Evolutionary conservation across 306 rosid genomes (phyloP), one percentile per base, ranked within the genome.

Genomic region (Lagenaria siceraria): DNA sequence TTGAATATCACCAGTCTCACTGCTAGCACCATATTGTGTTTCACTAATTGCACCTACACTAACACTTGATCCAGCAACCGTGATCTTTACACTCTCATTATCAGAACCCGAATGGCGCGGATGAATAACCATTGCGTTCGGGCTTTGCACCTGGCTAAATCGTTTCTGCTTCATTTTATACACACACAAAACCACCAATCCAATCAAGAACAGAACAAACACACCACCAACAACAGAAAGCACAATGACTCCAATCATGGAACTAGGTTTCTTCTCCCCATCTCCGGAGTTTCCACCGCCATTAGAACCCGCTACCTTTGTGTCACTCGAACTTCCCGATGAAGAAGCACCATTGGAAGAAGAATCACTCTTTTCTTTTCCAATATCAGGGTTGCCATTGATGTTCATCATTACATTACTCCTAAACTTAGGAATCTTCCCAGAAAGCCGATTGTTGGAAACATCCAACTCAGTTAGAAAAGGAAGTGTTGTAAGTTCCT

Each of bases 1-100:
- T 74, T 93, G 98, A 71, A 93, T 87, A 70, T 89, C 96, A n/a
- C 89, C 89, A 38, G 84, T 48, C 80, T 93, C 95, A 74, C 87
- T 83, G 54, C 88, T 29, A 0, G 88, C 87, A 10, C 83, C 22
- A 1, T 94, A 81, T 11, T 83, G 93, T 2, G 87, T 74, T 77
- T 91, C 98, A 75, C 93, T 89, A 49, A 80, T 76, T 4, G 88
- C 87, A 38, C 97, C 98, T 63, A 88, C 93, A 77, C 93, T 88
- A 46, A 91, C 97, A 87, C 96, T 89, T 2, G 97, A 91, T 40
- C 97, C 97, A 8, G 96, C 98, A 60, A 93, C 97, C 0, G 96
- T 91, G 63, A 93, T 93, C 87, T 93, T 93, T 82, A 91, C 89
- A 82, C 93, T 90, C 74, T 91, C 97, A 24, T 84, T 91, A 74